A percentile compares a stretch with the other conserved stretches of the same genome.
These are phyloP conservation scores for Eucalyptus sp. DNA, from an alignment of 345 rosid genomes.

Conservation along the genomic window DNA sequence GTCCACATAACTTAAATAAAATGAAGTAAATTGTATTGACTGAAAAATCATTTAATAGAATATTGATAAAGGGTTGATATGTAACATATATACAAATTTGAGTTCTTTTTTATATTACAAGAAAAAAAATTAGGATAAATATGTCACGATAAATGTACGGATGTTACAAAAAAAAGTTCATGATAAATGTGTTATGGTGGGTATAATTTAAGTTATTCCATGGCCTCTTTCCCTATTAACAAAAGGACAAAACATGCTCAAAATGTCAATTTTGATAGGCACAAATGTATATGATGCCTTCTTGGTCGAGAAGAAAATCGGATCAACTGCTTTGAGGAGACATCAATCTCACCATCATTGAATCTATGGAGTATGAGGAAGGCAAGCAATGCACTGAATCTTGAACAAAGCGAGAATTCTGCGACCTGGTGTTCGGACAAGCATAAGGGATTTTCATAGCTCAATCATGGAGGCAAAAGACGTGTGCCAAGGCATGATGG, in stretches of 20 bases:
- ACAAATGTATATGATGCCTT: neutral
- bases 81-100: no score
- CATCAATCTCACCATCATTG: neutral
- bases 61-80: no score
- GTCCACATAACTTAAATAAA: no score
- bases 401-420: neutral
- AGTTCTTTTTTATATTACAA: no score
- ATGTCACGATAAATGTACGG: fast-evolving
- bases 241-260: neutral
- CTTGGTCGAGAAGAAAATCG: neutral
- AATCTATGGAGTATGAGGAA: neutral
- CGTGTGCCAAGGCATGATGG: neutral
- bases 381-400: fast-evolving
- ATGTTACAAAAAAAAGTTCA: no score
- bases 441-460: neutral
- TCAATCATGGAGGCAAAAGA: neutral
- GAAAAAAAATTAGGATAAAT: no score
- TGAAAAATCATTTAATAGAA: neutral
- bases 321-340: neutral
- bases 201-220: no score
- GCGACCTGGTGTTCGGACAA: fast-evolving
- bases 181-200: no score
- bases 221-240: no score
- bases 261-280: neutral
- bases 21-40: no score